Evolutionary conservation across 805 yeast species (phyloP).

Genomic region (Komagataella mondaviorum): DNA sequence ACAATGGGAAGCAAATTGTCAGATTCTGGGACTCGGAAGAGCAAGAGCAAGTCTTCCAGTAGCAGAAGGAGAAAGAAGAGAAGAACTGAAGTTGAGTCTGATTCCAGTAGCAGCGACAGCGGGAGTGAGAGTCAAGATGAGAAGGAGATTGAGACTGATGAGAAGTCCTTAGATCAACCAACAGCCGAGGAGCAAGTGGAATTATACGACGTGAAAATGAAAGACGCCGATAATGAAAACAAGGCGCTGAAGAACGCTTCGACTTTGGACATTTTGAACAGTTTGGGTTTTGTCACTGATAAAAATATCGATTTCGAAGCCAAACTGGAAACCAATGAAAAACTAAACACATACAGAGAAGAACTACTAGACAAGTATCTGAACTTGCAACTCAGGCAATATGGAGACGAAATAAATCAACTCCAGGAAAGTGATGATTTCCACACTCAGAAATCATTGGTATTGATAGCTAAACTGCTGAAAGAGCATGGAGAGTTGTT

Average conservation of each 20-base stretch:
- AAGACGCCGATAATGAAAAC: conserved; percentile 4
- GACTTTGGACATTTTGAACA: background rate
- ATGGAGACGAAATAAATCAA: conserved; percentile 47
- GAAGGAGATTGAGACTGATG: conserved; percentile 6
- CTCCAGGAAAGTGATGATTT: conserved; percentile 56
- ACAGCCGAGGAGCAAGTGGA: conserved; percentile 7
- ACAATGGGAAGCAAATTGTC: background rate
- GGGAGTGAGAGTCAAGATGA: conserved; percentile 7
- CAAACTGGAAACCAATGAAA: conserved; percentile 14
- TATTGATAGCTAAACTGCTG: conserved; percentile 39
- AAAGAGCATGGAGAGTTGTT: conserved; percentile 48
- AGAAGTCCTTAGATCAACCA: background rate
- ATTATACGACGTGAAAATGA: conserved; percentile 7
- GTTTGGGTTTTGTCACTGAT: conserved; percentile 3
- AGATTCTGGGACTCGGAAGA: background rate
- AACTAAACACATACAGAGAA: conserved; percentile 8
- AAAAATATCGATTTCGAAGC: conserved; percentile 17
- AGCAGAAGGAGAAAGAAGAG: conserved; percentile 63
- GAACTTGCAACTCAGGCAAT: conserved; percentile 39
- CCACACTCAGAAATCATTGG: conserved; percentile 36
- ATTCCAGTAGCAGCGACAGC: conserved; percentile 14
- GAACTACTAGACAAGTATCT: conserved; percentile 37
- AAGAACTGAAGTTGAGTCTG: conserved; percentile 61
- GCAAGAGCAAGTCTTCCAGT: conserved; percentile 5
- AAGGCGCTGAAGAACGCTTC: conserved; percentile 1